These are phyloP conservation scores for Candida ficus DNA, from an alignment of 805 yeast genomes.

Conservation along the genomic window DNA sequence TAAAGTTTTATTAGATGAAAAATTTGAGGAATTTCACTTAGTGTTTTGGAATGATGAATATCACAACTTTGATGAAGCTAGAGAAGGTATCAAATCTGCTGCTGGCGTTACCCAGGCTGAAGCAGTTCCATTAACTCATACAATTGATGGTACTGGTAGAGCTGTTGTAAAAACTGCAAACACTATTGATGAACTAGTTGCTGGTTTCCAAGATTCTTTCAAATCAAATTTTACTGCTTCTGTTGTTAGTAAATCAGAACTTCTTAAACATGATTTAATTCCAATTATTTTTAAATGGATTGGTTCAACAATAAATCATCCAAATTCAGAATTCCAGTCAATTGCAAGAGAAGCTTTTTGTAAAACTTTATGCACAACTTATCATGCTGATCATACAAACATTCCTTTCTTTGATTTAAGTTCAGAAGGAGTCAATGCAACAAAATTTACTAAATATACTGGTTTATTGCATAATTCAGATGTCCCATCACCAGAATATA, in stretches of 20 bases:
- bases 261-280: slow-evolving; percentile 42
- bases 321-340: slow-evolving; percentile 34
- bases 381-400: slow-evolving; percentile 10
- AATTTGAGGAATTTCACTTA: slow-evolving; percentile 34
- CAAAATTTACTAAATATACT: slow-evolving; percentile 14
- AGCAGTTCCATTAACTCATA: slow-evolving; percentile 35
- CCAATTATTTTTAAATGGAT: slow-evolving; percentile 49
- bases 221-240: slow-evolving; percentile 51
- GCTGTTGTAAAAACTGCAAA: slow-evolving; percentile 37
- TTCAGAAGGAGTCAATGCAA: too few species aligned
- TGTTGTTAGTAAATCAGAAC: slow-evolving; percentile 46
- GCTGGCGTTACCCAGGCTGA: slow-evolving; percentile 22
- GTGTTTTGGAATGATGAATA: slow-evolving; percentile 77
- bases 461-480: slow-evolving; percentile 12
- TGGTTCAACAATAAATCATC: slow-evolving; percentile 32
- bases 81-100: slow-evolving; percentile 37
- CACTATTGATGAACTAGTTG: slow-evolving; percentile 23
- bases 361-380: slow-evolving; percentile 34
- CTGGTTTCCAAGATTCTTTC: slow-evolving; percentile 36
- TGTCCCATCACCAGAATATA: not conserved
- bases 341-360: slow-evolving; percentile 38
- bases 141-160: slow-evolving; percentile 47
- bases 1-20: not conserved
- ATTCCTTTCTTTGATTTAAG: slow-evolving; percentile 19
- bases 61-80: slow-evolving; percentile 57